Evolutionary conservation across 1,284 basidiomycete genomes (phyloP), one percentile per base, ranked within the genome.

Genomic region (Apiotrichum sp.): DNA sequence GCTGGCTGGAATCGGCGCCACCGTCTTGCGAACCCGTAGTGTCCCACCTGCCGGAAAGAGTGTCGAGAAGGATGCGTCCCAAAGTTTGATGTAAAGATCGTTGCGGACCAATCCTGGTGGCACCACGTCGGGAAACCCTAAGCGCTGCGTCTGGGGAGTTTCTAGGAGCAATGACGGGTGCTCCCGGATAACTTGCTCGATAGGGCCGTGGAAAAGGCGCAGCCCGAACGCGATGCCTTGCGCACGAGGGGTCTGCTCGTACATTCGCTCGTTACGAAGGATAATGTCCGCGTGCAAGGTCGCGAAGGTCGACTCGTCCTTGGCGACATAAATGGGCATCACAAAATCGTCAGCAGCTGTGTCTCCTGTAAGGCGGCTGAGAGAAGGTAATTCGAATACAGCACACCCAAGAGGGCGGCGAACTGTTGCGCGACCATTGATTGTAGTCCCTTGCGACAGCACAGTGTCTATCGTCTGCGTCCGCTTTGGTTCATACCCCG

Each of bases 111-210:
- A 88, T 7, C 89, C 91, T 1, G 93, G 93, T 69, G 93, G 93
- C 8, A 96, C 93, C 2, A 96, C 92, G 66, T 98, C 95, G 0
- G 93, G 89, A 70, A 98, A 98, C 33, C 93, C 92, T n/a, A 98
- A 84, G 6, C 92, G 86, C 16, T 88, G 79, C 1, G 92, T 93
- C 40, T 86, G 81, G 0, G 92, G 87, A 5, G 84, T 83, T 62
- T 88, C 89, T 56, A 87, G 85, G 22, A 98, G 79, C n/a, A 95
- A 77, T 1, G 88, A 88, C 5, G 88, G 86, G 72, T 96, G 90
- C 72, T 95, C 90, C 50, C 83, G 83, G 13, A 90, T 80, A 60
- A 96, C 83, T 0, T 84, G 85, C 33, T 80, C 74, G 1, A 84
- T 81, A 57, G 91, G 85, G 35, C 93, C 95, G 50, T 88, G 84